Evolutionary conservation across 176 grass and related monocot genomes (phyloP), one percentile per base, ranked within the genome.

Genomic region (Rhynchospora tenuis): DNA sequence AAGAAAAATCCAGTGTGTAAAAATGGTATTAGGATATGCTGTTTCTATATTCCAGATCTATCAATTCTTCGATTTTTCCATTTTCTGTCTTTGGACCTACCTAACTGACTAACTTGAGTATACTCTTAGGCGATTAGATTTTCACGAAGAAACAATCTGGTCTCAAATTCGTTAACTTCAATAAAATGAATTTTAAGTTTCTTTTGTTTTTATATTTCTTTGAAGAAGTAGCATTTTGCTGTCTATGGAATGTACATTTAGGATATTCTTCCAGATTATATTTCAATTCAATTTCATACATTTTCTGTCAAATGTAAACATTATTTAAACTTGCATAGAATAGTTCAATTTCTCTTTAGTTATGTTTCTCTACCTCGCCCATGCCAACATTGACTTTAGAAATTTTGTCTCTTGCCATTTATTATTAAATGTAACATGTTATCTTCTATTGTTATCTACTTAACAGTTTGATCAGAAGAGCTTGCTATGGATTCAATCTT

Each of bases 401-500:
- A 50, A 9, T 50, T 50, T 50, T 50, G 6, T 50, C 17, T 69
- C 19, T 11, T 42, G 10, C 14, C 27, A 67, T 67, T 11, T 70
- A 4, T n/a, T 44, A 64, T 64, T 64, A 27, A 20, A 60, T 9
- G 16, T 33, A 67, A 9, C 64, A 42, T 15, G 17, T 6, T 17
- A 8, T 7, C 64, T 68, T 2, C 14, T 81, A 22, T n/a, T 81
- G 4, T 64, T 73, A 73, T 15, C 38, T 76, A 10, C 50, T 72
- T 86, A n/a, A n/a, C 88, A 94, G 89, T 84, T 86, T 48, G 9
- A 83, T 38, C 79, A 10, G 5, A 47, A n/a, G 46, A 5, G 45
- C 4, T 65, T 84, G 47, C n/a, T 31, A 99, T 99, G 96, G 91
- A 99, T 83, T 62, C 89, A 63, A 46, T 88, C 44, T 90, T 86